Evolutionary conservation across 805 yeast species (phyloP), one percentile per base, ranked within the genome.

Genomic region (Lipomyces oligophaga): DNA sequence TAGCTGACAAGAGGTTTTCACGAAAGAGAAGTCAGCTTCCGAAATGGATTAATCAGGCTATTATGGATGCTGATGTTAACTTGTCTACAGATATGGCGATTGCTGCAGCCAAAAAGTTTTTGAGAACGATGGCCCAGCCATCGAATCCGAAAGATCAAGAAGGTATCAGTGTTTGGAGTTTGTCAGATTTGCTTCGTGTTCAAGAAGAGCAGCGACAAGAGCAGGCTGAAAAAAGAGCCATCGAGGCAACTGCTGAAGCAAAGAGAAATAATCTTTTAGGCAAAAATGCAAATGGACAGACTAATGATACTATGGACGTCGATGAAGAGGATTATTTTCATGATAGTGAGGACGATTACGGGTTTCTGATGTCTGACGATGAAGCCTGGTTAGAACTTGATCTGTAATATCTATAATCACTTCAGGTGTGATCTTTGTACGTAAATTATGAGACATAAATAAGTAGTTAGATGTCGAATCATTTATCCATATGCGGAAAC

Each of bases 61-160:
- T 93, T 41, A 71, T 83, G 11, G 97, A 93, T 64, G 89, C 96
- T 0, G 97, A 94, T 62, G 77, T 84, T 1, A 90, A 89, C 60
- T 69, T 90, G 42, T 87, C 97, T 0, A 93, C 97, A 0, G 99
- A 93, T 68, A 90, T 93, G 96, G 97, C 97, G 0, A 74, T 93
- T 43, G 95, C 97, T 0, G 81, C 84, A 47, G 95, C 97, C 1
- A 89, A 86, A 65, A 89, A 87, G 67, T 93, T 93, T 62, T 71
- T 93, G 63, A 73, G 97, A 58, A 82, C 88, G 1, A 79, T 89
- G 77, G 97, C 98, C 0, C 99, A 93, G 65, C 97, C 97, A 0
- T 73, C 85, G 0, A 80, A 88, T 62, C 83, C 85, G 1, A 80
- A 83, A 52, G 97, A 90, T 62, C 94, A 85, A 64, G 95, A 88